Percentiles rank a stretch among this genome's conserved stretches.
Evolutionary conservation across 768 basidiomycete species (phyloP).

Genomic region (Pleurotus salmoneostramineus): DNA sequence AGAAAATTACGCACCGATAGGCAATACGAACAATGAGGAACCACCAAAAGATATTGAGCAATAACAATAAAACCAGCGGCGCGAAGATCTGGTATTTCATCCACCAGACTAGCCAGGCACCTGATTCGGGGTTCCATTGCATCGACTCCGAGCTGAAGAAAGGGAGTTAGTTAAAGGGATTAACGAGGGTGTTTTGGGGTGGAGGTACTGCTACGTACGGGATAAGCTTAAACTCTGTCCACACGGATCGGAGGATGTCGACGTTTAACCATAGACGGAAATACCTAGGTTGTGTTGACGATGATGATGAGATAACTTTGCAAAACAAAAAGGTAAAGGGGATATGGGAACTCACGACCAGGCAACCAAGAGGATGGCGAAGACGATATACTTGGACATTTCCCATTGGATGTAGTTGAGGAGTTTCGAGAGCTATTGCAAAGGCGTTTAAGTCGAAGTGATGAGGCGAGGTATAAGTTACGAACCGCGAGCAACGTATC

Average conservation of each 20-base stretch:
- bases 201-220: no score
- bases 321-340: no score
- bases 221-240: slow-evolving; percentile 68
- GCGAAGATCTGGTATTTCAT: slow-evolving; percentile 79
- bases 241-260: slow-evolving; percentile 83
- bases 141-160: slow-evolving; percentile 44
- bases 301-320: no score
- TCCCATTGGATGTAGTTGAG: slow-evolving; percentile 82
- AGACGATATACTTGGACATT: slow-evolving; percentile 56
- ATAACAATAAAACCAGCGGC: slow-evolving; percentile 71
- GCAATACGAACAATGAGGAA: slow-evolving; percentile 78
- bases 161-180: slow-evolving; percentile 6
- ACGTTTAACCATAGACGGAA: slow-evolving; percentile 93
- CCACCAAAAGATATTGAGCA: slow-evolving; percentile 94
- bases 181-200: background rate
- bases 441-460: background rate
- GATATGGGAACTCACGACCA: slow-evolving; percentile 78
- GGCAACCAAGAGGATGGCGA: slow-evolving; percentile 58
- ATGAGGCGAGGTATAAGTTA: slow-evolving; percentile 7
- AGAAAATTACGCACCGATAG: slow-evolving; percentile 59
- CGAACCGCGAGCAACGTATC: slow-evolving; percentile 84
- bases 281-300: slow-evolving; percentile 60
- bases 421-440: slow-evolving; percentile 70
- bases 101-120: slow-evolving; percentile 72
- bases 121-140: slow-evolving; percentile 56